phyloP scores from a whole-genome alignment of 345 rosid genomes.

The Combretum micranthum region DNA sequence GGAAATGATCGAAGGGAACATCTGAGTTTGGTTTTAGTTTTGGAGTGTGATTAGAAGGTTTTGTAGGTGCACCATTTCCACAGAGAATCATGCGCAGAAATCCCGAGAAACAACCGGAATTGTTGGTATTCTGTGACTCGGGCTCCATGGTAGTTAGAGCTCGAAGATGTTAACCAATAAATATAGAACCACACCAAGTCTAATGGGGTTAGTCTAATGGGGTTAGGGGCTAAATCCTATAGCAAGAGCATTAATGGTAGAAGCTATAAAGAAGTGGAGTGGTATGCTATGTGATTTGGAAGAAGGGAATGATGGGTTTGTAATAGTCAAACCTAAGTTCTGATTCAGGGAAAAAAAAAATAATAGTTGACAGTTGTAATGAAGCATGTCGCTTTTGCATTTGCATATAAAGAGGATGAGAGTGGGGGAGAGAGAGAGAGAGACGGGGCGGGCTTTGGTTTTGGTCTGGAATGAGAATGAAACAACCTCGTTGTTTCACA shows the following conservation, averaged over 20 bases:
- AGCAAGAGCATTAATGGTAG: too few species aligned
- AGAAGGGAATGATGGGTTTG: too few species aligned
- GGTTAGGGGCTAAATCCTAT: too few species aligned
- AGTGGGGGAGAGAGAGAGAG: slow-evolving; percentile 2
- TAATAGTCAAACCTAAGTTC: too few species aligned
- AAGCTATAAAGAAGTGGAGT: too few species aligned
- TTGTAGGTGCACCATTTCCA: slow-evolving; percentile 59
- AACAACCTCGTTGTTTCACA: too few species aligned
- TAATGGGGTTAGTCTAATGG: too few species aligned
- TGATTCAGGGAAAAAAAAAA: too few species aligned
- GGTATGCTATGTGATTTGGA: too few species aligned
- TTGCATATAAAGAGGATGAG: too few species aligned
- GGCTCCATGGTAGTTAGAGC: slow-evolving; percentile 23
- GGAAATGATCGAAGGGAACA: slow-evolving; percentile 1
- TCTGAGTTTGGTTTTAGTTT: slow-evolving; percentile 11
- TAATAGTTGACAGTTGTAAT: too few species aligned
- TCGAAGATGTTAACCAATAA: not conserved
- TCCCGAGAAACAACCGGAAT: slow-evolving; percentile 61
- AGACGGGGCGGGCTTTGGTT: slow-evolving; percentile 10
- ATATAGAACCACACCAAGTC: not conserved
- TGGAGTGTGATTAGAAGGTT: slow-evolving; percentile 42
- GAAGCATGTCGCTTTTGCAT: too few species aligned
- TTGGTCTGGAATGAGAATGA: slow-evolving; percentile 1
- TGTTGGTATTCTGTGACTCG: slow-evolving; percentile 12
- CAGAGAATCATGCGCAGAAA: slow-evolving; percentile 56